Conservation (phyloP, 208 protist species). For the Leishmania braziliensis region DNA sequence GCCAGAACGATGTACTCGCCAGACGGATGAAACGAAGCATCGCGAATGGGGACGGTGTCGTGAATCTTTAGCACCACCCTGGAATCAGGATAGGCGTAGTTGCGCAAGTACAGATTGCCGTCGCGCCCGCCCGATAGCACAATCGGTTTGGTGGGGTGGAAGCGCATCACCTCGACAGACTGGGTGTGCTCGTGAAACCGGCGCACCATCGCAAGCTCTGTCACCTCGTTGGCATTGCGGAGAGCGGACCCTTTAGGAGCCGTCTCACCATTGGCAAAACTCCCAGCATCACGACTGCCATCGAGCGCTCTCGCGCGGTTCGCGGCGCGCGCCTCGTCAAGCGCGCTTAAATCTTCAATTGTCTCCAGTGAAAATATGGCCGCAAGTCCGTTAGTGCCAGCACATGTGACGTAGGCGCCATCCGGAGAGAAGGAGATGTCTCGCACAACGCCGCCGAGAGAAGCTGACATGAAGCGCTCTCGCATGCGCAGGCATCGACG, state of each 20-base stretch:
- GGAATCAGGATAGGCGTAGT: constrained; percentile 68
- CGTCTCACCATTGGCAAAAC: constrained; percentile 14
- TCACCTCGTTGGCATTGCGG: constrained; percentile 83
- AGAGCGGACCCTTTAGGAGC: constrained; percentile 21
- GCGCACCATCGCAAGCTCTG: constrained; percentile 70
- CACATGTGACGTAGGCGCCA: constrained; percentile 64
- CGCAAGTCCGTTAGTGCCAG: constrained; percentile 72
- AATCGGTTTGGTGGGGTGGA: constrained; percentile 69
- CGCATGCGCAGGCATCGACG: constrained; percentile 57
- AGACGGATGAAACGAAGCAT: constrained; percentile 73
- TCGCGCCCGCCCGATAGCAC: constrained; percentile 72
- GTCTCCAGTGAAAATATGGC: constrained; percentile 71
- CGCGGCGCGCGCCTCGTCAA: constrained; percentile 66
- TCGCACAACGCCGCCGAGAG: constrained; percentile 69
- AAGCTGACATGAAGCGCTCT: constrained; percentile 69
- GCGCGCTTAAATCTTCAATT: constrained; percentile 62
- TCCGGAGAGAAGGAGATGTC: constrained; percentile 72
- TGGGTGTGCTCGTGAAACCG: constrained; percentile 75
- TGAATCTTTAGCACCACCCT: constrained; percentile 62
- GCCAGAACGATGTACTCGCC: constrained; percentile 81
- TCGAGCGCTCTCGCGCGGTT: constrained; percentile 51
- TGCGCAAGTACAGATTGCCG: constrained; percentile 62
- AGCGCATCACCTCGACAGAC: constrained; percentile 76
- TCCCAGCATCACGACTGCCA: constrained; percentile 29
- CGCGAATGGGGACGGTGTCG: constrained; percentile 75